These are phyloP conservation scores for Ammopiptanthus mongolicus DNA, from an alignment of 306 rosid species.

Conservation along the genomic window DNA sequence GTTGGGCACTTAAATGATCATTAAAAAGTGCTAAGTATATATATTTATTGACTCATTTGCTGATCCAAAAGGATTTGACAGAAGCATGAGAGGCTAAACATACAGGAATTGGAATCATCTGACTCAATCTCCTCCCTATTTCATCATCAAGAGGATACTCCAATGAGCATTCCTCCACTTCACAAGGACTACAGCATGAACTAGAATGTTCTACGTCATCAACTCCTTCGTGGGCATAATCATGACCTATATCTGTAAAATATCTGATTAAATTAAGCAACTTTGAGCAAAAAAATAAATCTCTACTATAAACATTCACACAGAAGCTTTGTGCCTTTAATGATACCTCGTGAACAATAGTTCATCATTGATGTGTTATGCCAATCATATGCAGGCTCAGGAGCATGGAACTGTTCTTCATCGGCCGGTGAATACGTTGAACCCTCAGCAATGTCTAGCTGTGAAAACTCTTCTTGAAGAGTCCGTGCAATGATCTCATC, in stretches of 20 bases:
- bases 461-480: constrained; percentile 77
- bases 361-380: constrained; percentile 42
- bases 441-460: constrained; percentile 43
- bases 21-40: not conserved
- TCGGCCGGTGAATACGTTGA: constrained; percentile 39
- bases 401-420: constrained; percentile 39
- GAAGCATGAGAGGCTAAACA: constrained; percentile 27
- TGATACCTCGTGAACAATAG: constrained; percentile 47
- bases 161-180: constrained; percentile 30
- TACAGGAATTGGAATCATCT: constrained; percentile 71
- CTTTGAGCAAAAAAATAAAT: not conserved
- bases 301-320: not conserved
- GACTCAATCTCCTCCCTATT: constrained; percentile 53
- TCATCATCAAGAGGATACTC: constrained; percentile 57
- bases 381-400: constrained; percentile 51
- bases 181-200: constrained; percentile 57
- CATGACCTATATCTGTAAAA: constrained; percentile 37
- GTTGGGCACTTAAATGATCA: constrained; percentile 7
- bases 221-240: constrained; percentile 32
- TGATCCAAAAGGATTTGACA: not conserved
- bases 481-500: constrained; percentile 74
- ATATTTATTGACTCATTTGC: not conserved
- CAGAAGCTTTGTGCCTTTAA: not conserved
- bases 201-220: constrained; percentile 40
- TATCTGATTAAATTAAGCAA: constrained; percentile 9